Percentiles rank a stretch among this genome's conserved stretches.
Conservation (phyloP, 2,329 filamentous ascomycete species). For the Claviceps purpurea region DNA sequence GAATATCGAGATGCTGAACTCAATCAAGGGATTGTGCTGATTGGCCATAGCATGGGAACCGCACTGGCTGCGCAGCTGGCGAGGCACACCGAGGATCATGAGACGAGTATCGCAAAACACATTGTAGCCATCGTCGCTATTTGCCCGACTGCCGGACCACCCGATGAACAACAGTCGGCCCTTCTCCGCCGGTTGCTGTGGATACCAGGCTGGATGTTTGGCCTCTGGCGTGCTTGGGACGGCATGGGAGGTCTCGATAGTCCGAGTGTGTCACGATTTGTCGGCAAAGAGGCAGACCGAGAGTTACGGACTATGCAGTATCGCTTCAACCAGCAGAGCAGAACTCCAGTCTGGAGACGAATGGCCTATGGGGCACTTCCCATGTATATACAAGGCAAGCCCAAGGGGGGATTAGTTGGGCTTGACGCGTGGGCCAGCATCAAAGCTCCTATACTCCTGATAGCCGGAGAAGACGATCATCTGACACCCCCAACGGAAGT, state of each 20-base stretch:
- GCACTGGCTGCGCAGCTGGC: conserved; percentile 63
- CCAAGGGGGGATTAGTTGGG: conserved; percentile 54
- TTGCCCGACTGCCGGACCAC: conserved; percentile 60
- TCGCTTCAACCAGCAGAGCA: conserved; percentile 70
- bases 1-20: conserved; percentile 52
- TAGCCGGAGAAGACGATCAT: conserved; percentile 64
- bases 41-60: conserved; percentile 86
- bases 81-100: conserved; percentile 26
- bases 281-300: conserved; percentile 50
- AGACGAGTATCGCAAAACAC: conserved; percentile 41
- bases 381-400: conserved; percentile 35
- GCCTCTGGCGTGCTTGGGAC: conserved; percentile 67
- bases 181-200: conserved; percentile 46
- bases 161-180: conserved; percentile 28
- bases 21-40: conserved; percentile 60
- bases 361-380: conserved; percentile 66
- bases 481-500: conserved; percentile 63
- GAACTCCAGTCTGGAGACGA: conserved; percentile 67
- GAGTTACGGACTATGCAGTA: conserved; percentile 56
- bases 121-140: conserved; percentile 69
- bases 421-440: conserved; percentile 59
- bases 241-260: conserved; percentile 66
- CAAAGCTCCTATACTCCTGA: conserved; percentile 59
- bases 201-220: conserved; percentile 60
- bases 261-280: conserved; percentile 65